These are phyloP conservation scores for Beta vulgaris DNA, from an alignment of 148 eudicot genomes.

Conservation along the genomic window DNA sequence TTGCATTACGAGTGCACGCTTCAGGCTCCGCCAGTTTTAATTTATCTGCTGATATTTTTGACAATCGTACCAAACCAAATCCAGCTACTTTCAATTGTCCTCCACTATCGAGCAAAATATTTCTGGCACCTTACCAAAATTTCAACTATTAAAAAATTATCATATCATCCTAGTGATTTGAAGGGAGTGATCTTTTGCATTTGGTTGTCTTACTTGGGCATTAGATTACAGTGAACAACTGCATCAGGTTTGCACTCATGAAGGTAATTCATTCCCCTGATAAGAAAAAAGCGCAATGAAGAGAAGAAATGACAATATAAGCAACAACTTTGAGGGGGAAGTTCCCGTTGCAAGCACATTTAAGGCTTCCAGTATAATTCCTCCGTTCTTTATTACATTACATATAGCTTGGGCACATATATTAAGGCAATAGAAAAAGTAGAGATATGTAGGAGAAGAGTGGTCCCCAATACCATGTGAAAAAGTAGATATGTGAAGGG, in stretches of 20 bases:
- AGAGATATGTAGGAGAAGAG: no score
- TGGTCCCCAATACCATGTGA: no score
- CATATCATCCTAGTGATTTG: slow-evolving; percentile 17
- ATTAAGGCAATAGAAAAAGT: no score
- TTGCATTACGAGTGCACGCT: slow-evolving; percentile 47
- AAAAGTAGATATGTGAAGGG: no score
- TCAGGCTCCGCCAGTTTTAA: slow-evolving; percentile 57
- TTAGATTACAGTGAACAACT: slow-evolving; percentile 74
- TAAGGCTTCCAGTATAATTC: not conserved
- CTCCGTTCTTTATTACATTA: no score
- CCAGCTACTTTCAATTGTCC: slow-evolving; percentile 89
- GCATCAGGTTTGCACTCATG: slow-evolving; percentile 96
- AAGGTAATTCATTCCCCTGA: slow-evolving; percentile 94
- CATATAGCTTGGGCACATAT: no score
- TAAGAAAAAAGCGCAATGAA: slow-evolving; percentile 23
- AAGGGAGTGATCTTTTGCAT: slow-evolving; percentile 39
- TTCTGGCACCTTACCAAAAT: slow-evolving; percentile 99
- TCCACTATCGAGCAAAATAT: slow-evolving; percentile 98
- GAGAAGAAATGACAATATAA: slow-evolving; percentile 14
- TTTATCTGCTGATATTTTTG: slow-evolving; percentile 69
- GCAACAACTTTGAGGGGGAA: not conserved
- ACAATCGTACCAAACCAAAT: slow-evolving; percentile 74
- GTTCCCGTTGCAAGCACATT: not conserved
- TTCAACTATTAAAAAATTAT: slow-evolving; percentile 60
- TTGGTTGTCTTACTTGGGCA: slow-evolving; percentile 88